These are phyloP conservation scores for Neovahlkampfia damariscottae DNA, from an alignment of 78 protist genomes.

Conservation along the genomic window DNA sequence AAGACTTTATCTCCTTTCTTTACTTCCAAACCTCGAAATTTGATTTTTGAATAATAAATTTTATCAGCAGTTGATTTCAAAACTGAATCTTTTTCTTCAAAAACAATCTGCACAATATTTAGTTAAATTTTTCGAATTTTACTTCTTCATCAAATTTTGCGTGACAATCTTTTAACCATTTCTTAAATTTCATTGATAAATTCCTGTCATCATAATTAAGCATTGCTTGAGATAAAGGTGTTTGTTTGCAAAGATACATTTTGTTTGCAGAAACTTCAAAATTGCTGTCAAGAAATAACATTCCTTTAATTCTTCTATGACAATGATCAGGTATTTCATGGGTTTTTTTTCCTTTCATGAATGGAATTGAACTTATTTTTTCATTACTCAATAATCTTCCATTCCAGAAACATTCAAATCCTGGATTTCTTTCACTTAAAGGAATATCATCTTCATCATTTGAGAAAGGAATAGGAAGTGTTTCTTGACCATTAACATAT, in stretches of 20 bases:
- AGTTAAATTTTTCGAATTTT: conserved; percentile 2
- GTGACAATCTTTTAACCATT: conserved; percentile 9
- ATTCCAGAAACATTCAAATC: conserved; percentile 21
- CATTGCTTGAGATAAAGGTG: conserved; percentile 1
- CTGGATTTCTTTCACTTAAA: conserved; percentile 11
- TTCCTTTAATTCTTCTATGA: conserved; percentile 15
- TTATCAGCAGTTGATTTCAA: background rate
- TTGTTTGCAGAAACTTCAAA: conserved; percentile 27
- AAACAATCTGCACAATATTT: no score
- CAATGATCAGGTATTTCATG: conserved; percentile 15
- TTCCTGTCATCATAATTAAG: conserved; percentile 5
- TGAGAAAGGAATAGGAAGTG: conserved; percentile 19
- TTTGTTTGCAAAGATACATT: background rate
- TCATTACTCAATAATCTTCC: conserved; percentile 13
- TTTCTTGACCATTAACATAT: conserved; percentile 9
- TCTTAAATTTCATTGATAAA: background rate
- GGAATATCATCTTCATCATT: conserved; percentile 16
- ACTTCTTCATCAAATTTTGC: conserved; percentile 7
- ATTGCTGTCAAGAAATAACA: conserved; percentile 5
- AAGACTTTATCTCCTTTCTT: background rate
- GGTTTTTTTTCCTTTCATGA: background rate
- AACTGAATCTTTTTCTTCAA: background rate
- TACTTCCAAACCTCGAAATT: background rate
- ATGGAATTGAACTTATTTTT: background rate
- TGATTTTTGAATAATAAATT: background rate